These are phyloP conservation scores for Gossypium arboreum DNA, from an alignment of 345 rosid species.

Conservation along the genomic window DNA sequence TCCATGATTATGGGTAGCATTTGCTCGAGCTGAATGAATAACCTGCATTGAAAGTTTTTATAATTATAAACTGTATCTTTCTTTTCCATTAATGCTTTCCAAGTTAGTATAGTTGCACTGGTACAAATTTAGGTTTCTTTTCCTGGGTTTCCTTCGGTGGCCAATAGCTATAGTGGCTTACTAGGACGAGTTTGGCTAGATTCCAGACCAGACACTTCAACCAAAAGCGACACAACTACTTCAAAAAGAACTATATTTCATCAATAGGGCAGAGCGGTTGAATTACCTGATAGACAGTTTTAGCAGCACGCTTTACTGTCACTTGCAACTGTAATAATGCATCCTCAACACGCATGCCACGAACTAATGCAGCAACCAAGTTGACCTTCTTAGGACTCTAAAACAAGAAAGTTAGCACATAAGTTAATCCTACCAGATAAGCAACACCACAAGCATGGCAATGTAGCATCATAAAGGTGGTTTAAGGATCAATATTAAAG, in stretches of 20 bases:
- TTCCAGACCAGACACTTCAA: background rate
- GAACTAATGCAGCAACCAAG: constrained; percentile 86
- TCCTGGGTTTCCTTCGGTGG: background rate
- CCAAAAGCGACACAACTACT: background rate
- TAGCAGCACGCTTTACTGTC: constrained; percentile 78
- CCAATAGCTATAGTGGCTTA: background rate
- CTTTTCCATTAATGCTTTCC: background rate
- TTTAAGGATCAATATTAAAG: background rate
- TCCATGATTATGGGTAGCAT: constrained; percentile 91
- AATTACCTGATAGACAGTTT: constrained; percentile 81
- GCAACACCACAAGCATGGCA: background rate
- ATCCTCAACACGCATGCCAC: constrained; percentile 99
- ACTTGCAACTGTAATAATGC: constrained; percentile 92
- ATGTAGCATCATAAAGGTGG: background rate
- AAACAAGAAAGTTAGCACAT: constrained; percentile 27
- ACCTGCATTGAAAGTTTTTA: constrained; percentile 41
- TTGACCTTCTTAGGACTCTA: constrained; percentile 98
- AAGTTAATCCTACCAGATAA: background rate
- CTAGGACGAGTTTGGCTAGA: background rate
- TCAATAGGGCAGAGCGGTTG: background rate
- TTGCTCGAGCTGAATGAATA: constrained; percentile 89
- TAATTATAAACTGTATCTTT: background rate
- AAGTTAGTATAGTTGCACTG: background rate
- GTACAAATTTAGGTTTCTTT: background rate
- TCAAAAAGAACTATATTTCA: background rate